Evolutionary conservation across 345 rosid species (phyloP), one percentile per base, ranked within the genome.

Genomic region (Brassica carinata): DNA sequence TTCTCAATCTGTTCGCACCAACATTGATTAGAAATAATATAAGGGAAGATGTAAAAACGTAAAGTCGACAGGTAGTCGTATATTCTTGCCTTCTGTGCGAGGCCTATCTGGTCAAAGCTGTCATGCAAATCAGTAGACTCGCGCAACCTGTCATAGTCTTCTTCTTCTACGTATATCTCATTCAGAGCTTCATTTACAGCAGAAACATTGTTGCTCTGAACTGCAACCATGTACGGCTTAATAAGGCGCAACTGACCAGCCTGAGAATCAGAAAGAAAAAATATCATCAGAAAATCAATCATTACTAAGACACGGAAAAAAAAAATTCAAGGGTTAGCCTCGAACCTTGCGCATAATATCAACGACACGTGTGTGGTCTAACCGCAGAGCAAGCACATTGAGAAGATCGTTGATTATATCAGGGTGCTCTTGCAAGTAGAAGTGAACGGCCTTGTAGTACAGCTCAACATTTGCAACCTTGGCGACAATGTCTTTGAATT

Each of bases 401-500:
- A 96, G 96, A 67, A 96, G 87, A 85, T 96, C 99, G 62, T 96
- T 96, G 77, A 96, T 92, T 36, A 93, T 87, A 85, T 96, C 99
- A 59, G 99, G 99, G 80, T 96, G 99, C 80, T 96, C 99, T 87
- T 93, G 92, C 89, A 96, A 87, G 88, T 96, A 96, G 87, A 96
- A 96, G 88, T 96, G 99, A 69, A 96, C 99, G 0, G 99, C 98
- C 87, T 96, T 96, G 66, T 96, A 96, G 84, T 96, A 96, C 38
- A 96, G 88, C 83, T 96, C 99, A n/a, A 96, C 99, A 81, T 87
- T 96, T 14, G 97, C 98, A 84, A 96, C 98, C 89, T 96, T 96
- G 73, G 92, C 97, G 0, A 87, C 84, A 30, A 96, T 92, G 74
- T 96, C 99, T 83, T 96, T 96, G 88, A 96, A 96, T 83, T 96